These are phyloP conservation scores for Rhizopus stolonifer DNA, from an alignment of 371 early-diverging fungal genomes.

Conservation along the genomic window DNA sequence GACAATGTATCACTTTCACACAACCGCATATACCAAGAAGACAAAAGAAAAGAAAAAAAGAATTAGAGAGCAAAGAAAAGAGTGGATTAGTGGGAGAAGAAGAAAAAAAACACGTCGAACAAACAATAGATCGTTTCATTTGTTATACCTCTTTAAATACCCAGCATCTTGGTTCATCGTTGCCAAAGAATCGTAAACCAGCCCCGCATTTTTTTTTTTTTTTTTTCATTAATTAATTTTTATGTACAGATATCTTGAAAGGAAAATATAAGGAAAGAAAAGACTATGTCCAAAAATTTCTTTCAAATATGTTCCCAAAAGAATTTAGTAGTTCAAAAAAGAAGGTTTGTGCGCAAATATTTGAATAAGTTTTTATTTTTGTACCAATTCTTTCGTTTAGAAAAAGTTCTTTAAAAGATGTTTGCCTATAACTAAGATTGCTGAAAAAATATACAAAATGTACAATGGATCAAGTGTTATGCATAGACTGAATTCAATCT, in stretches of 20 bases:
- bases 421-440: not conserved
- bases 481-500: not conserved
- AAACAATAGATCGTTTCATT: not conserved
- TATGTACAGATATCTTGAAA: conserved; percentile 2
- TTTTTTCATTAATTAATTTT: too few relatives aligned
- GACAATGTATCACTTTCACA: not conserved
- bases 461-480: not conserved
- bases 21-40: conserved; percentile 4
- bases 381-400: not conserved
- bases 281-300: not conserved
- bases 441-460: not conserved
- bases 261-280: not conserved
- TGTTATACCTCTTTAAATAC: not conserved
- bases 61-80: not conserved
- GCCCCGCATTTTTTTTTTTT: too few relatives aligned
- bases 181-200: conserved; percentile 8
- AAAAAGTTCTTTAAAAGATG: conserved; percentile 11
- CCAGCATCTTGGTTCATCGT: not conserved
- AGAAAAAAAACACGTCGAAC: not conserved
- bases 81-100: too few relatives aligned
- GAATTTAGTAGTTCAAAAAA: conserved; percentile 9
- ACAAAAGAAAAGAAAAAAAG: conserved; percentile 1
- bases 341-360: not conserved
- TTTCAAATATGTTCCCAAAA: conserved; percentile 9
- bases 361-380: too few relatives aligned